Percentiles rank a stretch among this genome's conserved stretches.
Conservation (phyloP, 1,284 basidiomycete genomes). For the Pisolithus thermaeus region DNA sequence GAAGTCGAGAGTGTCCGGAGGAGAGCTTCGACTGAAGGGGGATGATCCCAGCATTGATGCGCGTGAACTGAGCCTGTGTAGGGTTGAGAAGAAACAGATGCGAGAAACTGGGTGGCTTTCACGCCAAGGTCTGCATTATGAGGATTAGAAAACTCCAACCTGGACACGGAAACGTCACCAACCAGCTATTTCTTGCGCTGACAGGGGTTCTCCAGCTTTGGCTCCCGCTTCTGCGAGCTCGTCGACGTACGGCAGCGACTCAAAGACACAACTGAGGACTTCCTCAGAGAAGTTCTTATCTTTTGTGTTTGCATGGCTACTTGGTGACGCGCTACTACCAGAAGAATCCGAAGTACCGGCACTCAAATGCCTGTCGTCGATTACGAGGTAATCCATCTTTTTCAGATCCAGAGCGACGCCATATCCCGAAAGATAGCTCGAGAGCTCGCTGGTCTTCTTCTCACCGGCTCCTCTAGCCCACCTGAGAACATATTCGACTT, state of each 20-base stretch:
- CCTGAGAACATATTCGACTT: conserved; percentile 71
- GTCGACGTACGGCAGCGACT: conserved; percentile 49
- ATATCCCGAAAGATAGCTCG: conserved; percentile 73
- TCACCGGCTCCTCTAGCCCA: conserved; percentile 19
- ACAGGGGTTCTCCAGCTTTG: conserved; percentile 41
- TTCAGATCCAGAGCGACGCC: conserved; percentile 92
- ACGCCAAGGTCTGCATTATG: conserved; percentile 55
- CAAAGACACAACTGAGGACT: conserved; percentile 36
- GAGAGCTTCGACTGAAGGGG: conserved; percentile 45
- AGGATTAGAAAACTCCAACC: background rate
- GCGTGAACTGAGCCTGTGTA: conserved; percentile 3
- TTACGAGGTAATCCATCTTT: conserved; percentile 93
- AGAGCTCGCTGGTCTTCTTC: conserved; percentile 31
- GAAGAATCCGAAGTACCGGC: background rate
- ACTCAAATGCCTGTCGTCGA: conserved; percentile 69
- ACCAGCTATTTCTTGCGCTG: conserved; percentile 57
- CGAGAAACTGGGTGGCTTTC: conserved; percentile 69
- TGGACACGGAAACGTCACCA: conserved; percentile 14
- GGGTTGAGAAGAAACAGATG: conserved; percentile 37
- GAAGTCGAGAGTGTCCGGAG: conserved; percentile 76
- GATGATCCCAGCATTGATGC: conserved; percentile 18
- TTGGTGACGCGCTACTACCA: conserved; percentile 2
- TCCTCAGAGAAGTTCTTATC: conserved; percentile 19
- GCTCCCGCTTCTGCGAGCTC: conserved; percentile 43
- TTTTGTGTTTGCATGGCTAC: conserved; percentile 6